Conservation (phyloP, 805 yeast species). For the Kluyveromyces dobzhanskii region DNA sequence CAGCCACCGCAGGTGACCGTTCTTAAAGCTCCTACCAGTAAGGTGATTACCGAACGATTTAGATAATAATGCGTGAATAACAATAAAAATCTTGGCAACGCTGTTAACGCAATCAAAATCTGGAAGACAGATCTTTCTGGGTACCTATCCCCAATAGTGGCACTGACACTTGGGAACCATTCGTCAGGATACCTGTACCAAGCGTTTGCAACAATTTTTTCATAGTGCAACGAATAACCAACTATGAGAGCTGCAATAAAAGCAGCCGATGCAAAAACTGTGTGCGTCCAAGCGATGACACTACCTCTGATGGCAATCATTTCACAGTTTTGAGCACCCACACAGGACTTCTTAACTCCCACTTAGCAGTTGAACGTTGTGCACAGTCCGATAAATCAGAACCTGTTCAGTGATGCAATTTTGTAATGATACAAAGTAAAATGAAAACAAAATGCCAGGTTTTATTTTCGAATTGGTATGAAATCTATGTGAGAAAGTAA, state of each 20-base stretch:
- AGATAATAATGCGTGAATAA: slow-evolving; percentile 39
- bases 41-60: slow-evolving; percentile 14
- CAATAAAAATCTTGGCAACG: slow-evolving; percentile 82
- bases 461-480: too few species aligned
- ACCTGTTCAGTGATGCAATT: too few species aligned
- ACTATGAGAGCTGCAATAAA: slow-evolving; percentile 66
- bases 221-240: slow-evolving; percentile 72
- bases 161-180: slow-evolving; percentile 97
- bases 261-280: slow-evolving; percentile 63
- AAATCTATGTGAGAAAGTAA: too few species aligned
- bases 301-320: slow-evolving; percentile 49
- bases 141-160: slow-evolving; percentile 93
- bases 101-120: slow-evolving; percentile 80
- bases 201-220: slow-evolving; percentile 82
- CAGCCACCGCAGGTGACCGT: slow-evolving; percentile 97
- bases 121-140: slow-evolving; percentile 94
- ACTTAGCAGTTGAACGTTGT: too few species aligned
- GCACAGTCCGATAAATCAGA: too few species aligned
- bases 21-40: slow-evolving; percentile 63
- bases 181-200: slow-evolving; percentile 91
- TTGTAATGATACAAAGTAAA: too few species aligned
- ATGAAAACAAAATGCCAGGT: too few species aligned
- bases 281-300: slow-evolving; percentile 62
- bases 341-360: too few species aligned
- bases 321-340: neutral